phyloP scores from a whole-genome alignment of 768 basidiomycete genomes.

The Russula earlei region DNA sequence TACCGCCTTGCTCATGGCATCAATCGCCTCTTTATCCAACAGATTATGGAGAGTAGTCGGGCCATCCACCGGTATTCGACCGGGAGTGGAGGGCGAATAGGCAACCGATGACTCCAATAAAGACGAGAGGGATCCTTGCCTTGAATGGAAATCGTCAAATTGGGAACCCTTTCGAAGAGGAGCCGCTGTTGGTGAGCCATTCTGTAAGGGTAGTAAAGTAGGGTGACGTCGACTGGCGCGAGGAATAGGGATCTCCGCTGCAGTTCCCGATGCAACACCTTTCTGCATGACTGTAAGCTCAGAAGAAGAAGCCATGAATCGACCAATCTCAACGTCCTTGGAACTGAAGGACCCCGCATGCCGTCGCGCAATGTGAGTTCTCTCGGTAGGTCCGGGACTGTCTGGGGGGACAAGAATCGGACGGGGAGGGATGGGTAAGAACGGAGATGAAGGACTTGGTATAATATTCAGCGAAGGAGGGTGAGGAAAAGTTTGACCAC shows the following conservation, averaged over 20 bases:
- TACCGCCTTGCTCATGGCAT: conserved; percentile 70
- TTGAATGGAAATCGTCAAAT: conserved; percentile 29
- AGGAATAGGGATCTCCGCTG: conserved; percentile 23
- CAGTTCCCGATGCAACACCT: conserved; percentile 30
- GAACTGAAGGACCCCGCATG: conserved; percentile 95
- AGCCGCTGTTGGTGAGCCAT: background rate
- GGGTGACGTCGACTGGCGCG: conserved; percentile 23
- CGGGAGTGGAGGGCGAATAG: conserved; percentile 30
- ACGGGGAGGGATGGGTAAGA: conserved; percentile 4
- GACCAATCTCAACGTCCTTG: conserved; percentile 86
- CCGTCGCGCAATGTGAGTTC: conserved; percentile 50
- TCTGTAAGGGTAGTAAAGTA: conserved; percentile 12
- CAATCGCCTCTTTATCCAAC: conserved; percentile 70
- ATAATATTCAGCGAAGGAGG: conserved; percentile 21
- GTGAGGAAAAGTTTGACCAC: conserved; percentile 22
- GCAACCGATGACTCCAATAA: conserved; percentile 34
- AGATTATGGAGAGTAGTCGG: conserved; percentile 49
- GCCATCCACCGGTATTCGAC: conserved; percentile 35
- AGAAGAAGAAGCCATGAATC: conserved; percentile 61
- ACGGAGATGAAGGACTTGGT: conserved; percentile 27
- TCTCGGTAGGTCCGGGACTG: conserved; percentile 20
- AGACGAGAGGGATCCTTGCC: conserved; percentile 36
- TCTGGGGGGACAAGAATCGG: conserved; percentile 24
- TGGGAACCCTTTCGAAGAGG: background rate
- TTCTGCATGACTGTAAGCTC: conserved; percentile 34